Evolutionary conservation across 2,329 filamentous ascomycete genomes (phyloP).

Genomic region (Exophiala spinifera): DNA sequence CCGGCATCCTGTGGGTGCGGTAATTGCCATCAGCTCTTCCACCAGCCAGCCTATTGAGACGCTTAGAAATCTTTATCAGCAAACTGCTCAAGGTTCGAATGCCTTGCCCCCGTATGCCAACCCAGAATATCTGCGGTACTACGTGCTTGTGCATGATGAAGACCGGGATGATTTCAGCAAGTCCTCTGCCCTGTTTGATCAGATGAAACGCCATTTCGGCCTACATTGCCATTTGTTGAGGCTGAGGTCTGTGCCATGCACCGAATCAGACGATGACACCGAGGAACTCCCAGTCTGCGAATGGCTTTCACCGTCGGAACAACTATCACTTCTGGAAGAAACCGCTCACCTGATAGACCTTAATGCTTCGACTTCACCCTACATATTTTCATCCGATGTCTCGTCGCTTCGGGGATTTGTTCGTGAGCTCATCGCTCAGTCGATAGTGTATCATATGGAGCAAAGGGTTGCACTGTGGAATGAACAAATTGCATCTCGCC

Average conservation of each 20-base stretch:
- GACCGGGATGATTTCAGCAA: conserved; percentile 88
- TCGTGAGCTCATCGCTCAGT: conserved; percentile 92
- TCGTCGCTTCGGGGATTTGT: conserved; percentile 85
- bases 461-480: conserved; percentile 90
- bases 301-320: conserved; percentile 86
- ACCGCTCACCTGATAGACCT: conserved; percentile 53
- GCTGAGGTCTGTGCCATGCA: conserved; percentile 77
- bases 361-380: conserved; percentile 68
- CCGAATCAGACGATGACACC: conserved; percentile 84
- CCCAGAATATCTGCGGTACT: conserved; percentile 89
- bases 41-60: conserved; percentile 82
- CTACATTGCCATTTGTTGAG: conserved; percentile 90
- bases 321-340: conserved; percentile 69
- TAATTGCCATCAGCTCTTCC: conserved; percentile 91
- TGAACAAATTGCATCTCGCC: conserved; percentile 87
- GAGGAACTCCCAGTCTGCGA: conserved; percentile 77
- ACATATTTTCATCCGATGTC: conserved; percentile 88
- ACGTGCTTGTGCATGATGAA: conserved; percentile 94
- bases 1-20: conserved; percentile 86
- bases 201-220: conserved; percentile 98
- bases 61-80: conserved; percentile 75
- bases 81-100: conserved; percentile 73
- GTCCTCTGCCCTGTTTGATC: conserved; percentile 87
- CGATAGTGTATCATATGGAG: conserved; percentile 94
- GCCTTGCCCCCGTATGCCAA: conserved; percentile 81